These are phyloP conservation scores for Fusarium ramigenum DNA, from an alignment of 2,329 filamentous ascomycete genomes.

Conservation along the genomic window DNA sequence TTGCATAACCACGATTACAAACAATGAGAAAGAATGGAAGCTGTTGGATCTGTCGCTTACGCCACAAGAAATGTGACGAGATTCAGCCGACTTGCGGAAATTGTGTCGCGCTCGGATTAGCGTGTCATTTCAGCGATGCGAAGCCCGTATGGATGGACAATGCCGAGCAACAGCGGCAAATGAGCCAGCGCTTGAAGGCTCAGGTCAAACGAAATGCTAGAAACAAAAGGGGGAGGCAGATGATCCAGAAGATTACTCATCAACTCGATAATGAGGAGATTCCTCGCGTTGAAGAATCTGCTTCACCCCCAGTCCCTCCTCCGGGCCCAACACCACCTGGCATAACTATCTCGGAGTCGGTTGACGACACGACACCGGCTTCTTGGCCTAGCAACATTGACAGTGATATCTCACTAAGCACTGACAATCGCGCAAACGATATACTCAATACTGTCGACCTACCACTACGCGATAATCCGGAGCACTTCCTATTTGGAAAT, in stretches of 20 bases:
- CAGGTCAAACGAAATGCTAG: constrained; percentile 39
- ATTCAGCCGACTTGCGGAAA: not conserved
- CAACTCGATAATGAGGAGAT: not conserved
- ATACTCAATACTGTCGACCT: not conserved
- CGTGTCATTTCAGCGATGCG: constrained; percentile 55
- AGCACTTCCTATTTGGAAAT: not conserved
- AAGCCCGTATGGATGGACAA: constrained; percentile 62
- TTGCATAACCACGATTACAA: not conserved
- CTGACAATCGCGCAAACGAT: not conserved
- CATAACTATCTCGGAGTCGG: not conserved
- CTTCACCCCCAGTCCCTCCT: not conserved
- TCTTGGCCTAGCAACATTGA: not conserved
- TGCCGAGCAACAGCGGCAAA: constrained; percentile 33
- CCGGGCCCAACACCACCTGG: not conserved
- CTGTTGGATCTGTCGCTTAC: constrained; percentile 25
- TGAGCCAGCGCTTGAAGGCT: constrained; percentile 36
- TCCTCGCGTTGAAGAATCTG: not conserved
- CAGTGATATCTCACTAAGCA: not conserved
- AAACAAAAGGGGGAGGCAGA: constrained; percentile 46
- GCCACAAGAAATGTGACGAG: constrained; percentile 25
- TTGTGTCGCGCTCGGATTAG: constrained; percentile 58
- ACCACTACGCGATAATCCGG: not conserved
- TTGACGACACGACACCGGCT: not conserved
- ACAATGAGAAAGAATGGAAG: not conserved
- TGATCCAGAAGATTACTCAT: not conserved